Percentiles rank a stretch among this genome's conserved stretches.
Conservation (phyloP, 208 protist genomes). For the Porcisia hertigi region DNA sequence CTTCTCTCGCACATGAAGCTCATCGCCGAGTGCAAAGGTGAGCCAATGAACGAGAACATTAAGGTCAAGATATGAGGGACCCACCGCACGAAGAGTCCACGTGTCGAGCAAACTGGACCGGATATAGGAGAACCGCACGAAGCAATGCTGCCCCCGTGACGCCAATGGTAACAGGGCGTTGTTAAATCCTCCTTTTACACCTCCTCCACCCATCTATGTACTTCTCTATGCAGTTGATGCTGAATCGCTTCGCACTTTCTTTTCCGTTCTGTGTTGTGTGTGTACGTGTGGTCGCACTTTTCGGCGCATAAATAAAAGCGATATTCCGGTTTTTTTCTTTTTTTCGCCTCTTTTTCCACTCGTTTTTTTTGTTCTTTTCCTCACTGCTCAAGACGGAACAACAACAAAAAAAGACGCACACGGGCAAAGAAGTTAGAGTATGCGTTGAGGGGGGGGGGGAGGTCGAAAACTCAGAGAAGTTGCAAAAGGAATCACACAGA, state of each 20-base stretch:
- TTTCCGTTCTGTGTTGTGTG: neutral
- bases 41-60: neutral
- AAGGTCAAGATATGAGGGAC: neutral
- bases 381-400: no score
- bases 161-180: neutral
- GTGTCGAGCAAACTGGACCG: neutral
- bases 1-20: neutral
- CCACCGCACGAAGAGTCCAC: neutral
- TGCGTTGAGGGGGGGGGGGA: no score
- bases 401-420: neutral
- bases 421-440: neutral
- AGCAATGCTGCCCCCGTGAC: neutral
- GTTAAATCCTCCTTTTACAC: neutral
- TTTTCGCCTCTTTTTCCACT: no score
- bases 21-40: neutral
- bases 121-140: neutral
- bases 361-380: no score
- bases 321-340: no score
- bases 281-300: no score
- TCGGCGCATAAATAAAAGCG: no score
- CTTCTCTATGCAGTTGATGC: neutral
- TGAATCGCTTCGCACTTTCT: neutral
- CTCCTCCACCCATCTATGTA: neutral
- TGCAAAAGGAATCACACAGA: neutral
- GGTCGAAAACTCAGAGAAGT: no score